Percentiles rank a stretch among this genome's conserved stretches.
phyloP scores from a whole-genome alignment of 2,329 filamentous ascomycete genomes.

The Fusarium humuli region DNA sequence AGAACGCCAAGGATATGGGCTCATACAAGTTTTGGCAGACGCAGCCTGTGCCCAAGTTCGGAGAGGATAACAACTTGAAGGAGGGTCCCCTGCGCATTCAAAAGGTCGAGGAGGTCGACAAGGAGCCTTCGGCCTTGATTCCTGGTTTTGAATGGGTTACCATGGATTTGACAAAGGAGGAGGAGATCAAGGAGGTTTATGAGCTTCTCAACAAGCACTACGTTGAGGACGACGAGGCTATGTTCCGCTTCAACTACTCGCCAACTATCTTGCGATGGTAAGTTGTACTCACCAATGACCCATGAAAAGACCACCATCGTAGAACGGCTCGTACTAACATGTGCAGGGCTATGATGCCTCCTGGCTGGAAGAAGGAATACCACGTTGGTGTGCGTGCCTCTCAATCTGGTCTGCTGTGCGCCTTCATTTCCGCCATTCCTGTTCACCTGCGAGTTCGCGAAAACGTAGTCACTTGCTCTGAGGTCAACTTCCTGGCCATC shows the following conservation, averaged over 20 bases:
- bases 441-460: constrained; percentile 83
- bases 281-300: constrained; percentile 42
- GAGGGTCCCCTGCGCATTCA: constrained; percentile 89
- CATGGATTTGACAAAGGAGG: constrained; percentile 83
- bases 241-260: constrained; percentile 98
- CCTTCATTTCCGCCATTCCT: constrained; percentile 95
- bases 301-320: background rate
- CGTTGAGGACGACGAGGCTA: constrained; percentile 95
- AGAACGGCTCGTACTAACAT: constrained; percentile 14
- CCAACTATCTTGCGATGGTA: constrained; percentile 89
- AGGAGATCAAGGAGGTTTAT: constrained; percentile 88
- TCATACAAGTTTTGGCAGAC: constrained; percentile 99
- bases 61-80: constrained; percentile 65
- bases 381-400: constrained; percentile 92
- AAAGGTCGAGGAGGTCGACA: constrained; percentile 81
- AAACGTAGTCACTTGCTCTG: constrained; percentile 80
- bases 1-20: constrained; percentile 96
- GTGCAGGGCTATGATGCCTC: constrained; percentile 89
- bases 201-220: constrained; percentile 93
- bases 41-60: constrained; percentile 91
- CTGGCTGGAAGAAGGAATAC: constrained; percentile 94
- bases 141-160: constrained; percentile 95
- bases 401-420: constrained; percentile 87
- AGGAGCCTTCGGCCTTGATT: constrained; percentile 78
- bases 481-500: constrained; percentile 98